phyloP scores from a whole-genome alignment of 805 yeast genomes.

The Candida parachauliodes region DNA sequence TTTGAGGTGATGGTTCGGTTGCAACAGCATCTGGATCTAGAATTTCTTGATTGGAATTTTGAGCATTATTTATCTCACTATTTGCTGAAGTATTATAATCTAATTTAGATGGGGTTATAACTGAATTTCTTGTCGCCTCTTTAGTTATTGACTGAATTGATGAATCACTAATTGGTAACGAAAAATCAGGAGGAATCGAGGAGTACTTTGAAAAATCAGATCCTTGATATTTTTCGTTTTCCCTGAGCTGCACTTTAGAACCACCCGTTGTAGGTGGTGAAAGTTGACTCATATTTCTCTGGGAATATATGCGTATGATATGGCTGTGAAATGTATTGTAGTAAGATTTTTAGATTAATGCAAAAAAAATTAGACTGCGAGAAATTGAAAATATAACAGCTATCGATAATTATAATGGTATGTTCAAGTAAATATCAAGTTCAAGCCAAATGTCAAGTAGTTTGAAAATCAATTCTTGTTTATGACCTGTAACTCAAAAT shows the following conservation, averaged over 20 bases:
- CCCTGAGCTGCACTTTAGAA: neutral
- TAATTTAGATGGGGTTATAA: neutral
- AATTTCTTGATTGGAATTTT: too few species aligned
- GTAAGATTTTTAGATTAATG: slow-evolving; percentile 6
- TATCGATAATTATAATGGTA: neutral
- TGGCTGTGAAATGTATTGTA: too few species aligned
- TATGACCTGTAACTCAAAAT: too few species aligned
- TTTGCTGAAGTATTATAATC: too few species aligned
- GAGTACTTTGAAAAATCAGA: neutral
- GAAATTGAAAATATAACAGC: too few species aligned
- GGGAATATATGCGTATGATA: too few species aligned
- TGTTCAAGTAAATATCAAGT: too few species aligned
- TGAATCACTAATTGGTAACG: slow-evolving; percentile 8
- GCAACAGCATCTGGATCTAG: too few species aligned
- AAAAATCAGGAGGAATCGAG: slow-evolving; percentile 3
- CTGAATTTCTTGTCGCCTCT: neutral
- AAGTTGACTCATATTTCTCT: neutral
- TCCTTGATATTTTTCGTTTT: neutral
- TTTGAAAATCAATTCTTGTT: too few species aligned
- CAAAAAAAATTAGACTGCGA: slow-evolving; percentile 7
- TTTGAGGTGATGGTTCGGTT: too few species aligned
- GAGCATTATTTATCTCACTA: too few species aligned
- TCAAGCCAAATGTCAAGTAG: too few species aligned
- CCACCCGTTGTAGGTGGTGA: slow-evolving; percentile 2
- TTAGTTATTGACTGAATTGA: slow-evolving; percentile 8